phyloP scores from a whole-genome alignment of 163 green algal species.

The Chlamydomonas reinhardtii region DNA sequence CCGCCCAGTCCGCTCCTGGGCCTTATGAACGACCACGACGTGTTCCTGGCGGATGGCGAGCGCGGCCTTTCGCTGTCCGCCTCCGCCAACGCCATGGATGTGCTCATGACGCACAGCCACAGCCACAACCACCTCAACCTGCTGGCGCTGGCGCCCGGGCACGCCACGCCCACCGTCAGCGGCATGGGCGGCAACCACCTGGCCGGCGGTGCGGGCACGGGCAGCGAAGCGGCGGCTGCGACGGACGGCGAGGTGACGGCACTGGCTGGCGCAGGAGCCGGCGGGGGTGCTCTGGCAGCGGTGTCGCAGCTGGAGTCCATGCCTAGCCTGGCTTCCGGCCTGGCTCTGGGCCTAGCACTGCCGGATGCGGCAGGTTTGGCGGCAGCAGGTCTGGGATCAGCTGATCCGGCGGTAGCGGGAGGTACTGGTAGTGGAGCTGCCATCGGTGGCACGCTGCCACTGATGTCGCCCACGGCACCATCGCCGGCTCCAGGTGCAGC shows the following conservation, averaged over 20 bases:
- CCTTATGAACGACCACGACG: not conserved
- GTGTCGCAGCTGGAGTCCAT: too few species aligned
- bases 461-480: not conserved
- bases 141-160: not conserved
- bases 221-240: too few species aligned
- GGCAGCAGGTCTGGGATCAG: too few species aligned
- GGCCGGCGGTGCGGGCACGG: too few species aligned
- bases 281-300: too few species aligned
- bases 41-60: conserved; percentile 8
- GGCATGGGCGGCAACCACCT: not conserved
- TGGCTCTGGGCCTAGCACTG: not conserved
- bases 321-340: too few species aligned
- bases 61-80: not conserved
- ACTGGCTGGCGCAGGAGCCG: too few species aligned
- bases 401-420: too few species aligned
- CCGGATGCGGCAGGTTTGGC: not conserved
- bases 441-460: too few species aligned
- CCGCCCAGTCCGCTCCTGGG: conserved; percentile 21
- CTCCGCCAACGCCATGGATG: conserved; percentile 3
- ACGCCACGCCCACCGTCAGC: not conserved
- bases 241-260: not conserved
- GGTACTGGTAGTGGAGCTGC: not conserved
- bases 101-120: not conserved
- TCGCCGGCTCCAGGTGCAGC: not conserved
- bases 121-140: not conserved